Base-by-base conservation (phyloP, 495 filamentous ascomycete species). In the Cudoniella acicularis region DNA sequence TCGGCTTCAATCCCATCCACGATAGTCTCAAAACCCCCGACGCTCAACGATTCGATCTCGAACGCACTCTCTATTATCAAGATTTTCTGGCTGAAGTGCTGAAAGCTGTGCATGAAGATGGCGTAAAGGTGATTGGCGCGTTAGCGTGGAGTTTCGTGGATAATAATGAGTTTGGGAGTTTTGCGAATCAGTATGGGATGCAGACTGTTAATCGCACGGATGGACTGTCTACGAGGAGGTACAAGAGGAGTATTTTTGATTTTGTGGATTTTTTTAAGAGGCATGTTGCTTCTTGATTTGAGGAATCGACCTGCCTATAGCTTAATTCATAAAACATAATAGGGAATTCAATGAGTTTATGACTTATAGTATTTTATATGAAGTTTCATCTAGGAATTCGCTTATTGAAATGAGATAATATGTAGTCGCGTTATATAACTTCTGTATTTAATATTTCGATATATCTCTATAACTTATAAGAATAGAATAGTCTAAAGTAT, bases 31-130 rank as follows among this genome's bases (percentile, higher is more conserved):
- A 41, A 20, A 20, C 43, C 13, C 11, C 36, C 9, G 55, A 63
- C 10, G 51, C 45, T 2, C 54, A 62, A 23, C 51, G 60, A 13
- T 50, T 41, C 24, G 63, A 60, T 42, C 17, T 63, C 2, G 41
- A 45, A 18, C 52, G 60, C 27, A 66, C 49, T 6, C 21, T 59
- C 22, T 66, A 59, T 30, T 63, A 56, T 42, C 60, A 46, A 13
- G 13, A 50, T 13, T 63, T 56, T 26, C 23, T 60, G 18, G 20
- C 49, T 16, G 63, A 65, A 49, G 51, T 60, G 18, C 23, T 65
- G 1, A 63, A 62, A 30, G 46, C 48, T n/a, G 63, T 65, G n/a
- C 48, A 63, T 20, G 40, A 56, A 10, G 63, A 66, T 50, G 47
- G 41, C 2, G 47, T 66, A 3, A 60, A 60, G 17, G 53, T 63